A percentile compares a stretch with the other conserved stretches of the same genome.
phyloP scores from a whole-genome alignment of 129 eudicot species.

The Saussurea involucrata region DNA sequence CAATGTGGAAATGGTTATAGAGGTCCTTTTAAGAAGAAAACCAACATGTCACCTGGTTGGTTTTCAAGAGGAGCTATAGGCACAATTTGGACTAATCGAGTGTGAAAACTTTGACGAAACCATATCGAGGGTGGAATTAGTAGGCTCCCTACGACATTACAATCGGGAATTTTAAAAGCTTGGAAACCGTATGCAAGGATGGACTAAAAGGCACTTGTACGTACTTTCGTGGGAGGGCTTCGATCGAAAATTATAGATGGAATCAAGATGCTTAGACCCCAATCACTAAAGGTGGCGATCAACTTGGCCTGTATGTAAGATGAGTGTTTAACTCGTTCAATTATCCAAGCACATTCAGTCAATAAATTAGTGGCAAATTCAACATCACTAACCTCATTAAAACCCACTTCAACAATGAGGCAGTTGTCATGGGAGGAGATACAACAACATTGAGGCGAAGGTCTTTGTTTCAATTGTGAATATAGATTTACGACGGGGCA shows the following conservation, averaged over 20 bases:
- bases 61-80: background rate
- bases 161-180: background rate
- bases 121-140: background rate
- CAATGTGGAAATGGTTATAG: background rate
- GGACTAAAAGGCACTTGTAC: background rate
- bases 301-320: too few species aligned
- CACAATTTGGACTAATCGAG: too few species aligned
- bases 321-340: too few species aligned
- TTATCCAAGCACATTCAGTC: too few species aligned
- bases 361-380: too few species aligned
- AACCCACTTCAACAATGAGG: background rate
- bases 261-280: background rate
- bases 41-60: background rate
- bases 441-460: background rate
- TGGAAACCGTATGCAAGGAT: background rate
- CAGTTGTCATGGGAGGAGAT: background rate
- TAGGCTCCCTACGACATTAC: background rate
- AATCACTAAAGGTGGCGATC: too few species aligned
- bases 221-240: background rate
- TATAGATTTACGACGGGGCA: background rate
- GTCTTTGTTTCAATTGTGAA: background rate
- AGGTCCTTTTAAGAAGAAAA: background rate
- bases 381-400: background rate
- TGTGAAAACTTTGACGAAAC: conserved; percentile 6
- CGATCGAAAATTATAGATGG: background rate